A percentile compares a stretch with the other conserved stretches of the same genome.
phyloP scores from a whole-genome alignment of 306 rosid genomes.

The Astragalus glycyphyllos region DNA sequence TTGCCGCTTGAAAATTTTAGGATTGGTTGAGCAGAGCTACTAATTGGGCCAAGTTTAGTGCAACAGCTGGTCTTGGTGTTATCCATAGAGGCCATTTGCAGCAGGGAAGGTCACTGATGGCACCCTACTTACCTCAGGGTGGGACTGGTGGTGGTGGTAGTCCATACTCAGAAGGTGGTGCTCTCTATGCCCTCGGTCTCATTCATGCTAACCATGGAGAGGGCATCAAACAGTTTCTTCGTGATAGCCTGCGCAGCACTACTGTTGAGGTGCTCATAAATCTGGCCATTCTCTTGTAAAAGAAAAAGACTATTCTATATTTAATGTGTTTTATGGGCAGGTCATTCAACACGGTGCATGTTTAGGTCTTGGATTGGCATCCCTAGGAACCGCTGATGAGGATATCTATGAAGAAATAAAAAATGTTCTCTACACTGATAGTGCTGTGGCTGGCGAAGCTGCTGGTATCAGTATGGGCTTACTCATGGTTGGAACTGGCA shows the following conservation, averaged over 20 bases:
- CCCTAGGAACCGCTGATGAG: conserved; percentile 95
- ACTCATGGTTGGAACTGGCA: conserved; percentile 98
- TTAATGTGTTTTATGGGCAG: conserved; percentile 53
- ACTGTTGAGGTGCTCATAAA: conserved; percentile 82
- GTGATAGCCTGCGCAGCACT: conserved; percentile 86
- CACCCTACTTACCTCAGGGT: conserved; percentile 97
- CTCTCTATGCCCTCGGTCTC: conserved; percentile 95
- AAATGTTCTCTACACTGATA: conserved; percentile 87
- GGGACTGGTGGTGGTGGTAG: conserved; percentile 94
- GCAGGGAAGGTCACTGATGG: conserved; percentile 96
- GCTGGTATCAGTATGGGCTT: conserved; percentile 99
- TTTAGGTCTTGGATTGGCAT: conserved; percentile 96
- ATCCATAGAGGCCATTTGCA: conserved; percentile 97
- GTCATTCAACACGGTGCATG: conserved; percentile 99
- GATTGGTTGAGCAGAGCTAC: conserved; percentile 99
- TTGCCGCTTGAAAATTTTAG: conserved; percentile 49
- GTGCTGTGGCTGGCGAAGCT: conserved; percentile 98
- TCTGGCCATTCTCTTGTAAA: conserved; percentile 11
- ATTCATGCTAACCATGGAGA: conserved; percentile 99
- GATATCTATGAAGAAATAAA: conserved; percentile 87
- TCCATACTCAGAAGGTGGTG: conserved; percentile 98
- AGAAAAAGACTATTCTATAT: conserved; percentile 19
- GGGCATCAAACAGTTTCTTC: conserved; percentile 96
- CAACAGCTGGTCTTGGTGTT: conserved; percentile 97
- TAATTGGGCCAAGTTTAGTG: conserved; percentile 98